These are phyloP conservation scores for Rosa chinensis DNA, from an alignment of 306 rosid genomes.

Conservation along the genomic window DNA sequence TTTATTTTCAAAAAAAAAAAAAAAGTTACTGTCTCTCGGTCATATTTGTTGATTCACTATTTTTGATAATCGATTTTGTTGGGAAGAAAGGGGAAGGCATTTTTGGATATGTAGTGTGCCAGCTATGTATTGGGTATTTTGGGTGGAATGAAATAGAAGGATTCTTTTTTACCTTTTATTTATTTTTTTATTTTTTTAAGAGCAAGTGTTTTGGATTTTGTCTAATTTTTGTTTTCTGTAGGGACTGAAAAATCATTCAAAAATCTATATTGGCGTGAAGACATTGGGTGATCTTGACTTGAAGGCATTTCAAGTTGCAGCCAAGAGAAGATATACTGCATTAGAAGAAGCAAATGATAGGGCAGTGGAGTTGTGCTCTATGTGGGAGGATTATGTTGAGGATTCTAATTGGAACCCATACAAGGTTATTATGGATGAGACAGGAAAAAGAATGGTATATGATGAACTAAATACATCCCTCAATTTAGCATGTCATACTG, in stretches of 20 bases:
- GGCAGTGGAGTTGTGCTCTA: neutral
- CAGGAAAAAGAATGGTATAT: neutral
- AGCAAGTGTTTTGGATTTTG: neutral
- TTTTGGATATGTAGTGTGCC: neutral
- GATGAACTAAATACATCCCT: neutral
- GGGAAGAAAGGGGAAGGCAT: no score
- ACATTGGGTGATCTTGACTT: constrained; percentile 5
- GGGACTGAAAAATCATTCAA: neutral
- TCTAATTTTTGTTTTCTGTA: neutral
- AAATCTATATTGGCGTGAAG: neutral
- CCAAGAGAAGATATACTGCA: neutral
- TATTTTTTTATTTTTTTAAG: no score
- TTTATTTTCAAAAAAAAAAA: no score
- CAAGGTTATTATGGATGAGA: neutral
- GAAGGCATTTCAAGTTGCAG: constrained; percentile 4
- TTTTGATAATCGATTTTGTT: no score
- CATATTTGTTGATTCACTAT: no score
- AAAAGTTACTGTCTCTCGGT: no score
- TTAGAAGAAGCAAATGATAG: constrained; percentile 3
- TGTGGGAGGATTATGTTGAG: neutral
- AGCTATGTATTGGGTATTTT: neutral
- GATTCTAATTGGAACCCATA: neutral
- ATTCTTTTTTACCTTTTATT: neutral
- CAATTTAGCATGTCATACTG: neutral
- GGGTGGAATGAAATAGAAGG: neutral